Evolutionary conservation across 805 yeast species (phyloP).

Genomic region (Yarrowia sp.): DNA sequence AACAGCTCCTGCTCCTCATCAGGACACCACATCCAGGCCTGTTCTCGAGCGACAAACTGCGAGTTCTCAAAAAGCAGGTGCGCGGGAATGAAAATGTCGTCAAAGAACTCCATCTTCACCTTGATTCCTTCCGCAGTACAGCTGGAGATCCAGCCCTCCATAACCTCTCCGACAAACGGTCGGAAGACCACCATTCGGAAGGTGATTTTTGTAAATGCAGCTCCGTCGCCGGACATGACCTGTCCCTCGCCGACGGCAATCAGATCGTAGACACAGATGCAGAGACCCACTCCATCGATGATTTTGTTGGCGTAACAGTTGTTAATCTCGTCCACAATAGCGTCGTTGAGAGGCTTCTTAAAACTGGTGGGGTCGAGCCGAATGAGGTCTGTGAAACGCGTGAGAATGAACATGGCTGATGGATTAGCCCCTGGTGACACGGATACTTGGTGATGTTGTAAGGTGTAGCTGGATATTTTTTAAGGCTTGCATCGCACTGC

Average conservation of each 20-base stretch:
- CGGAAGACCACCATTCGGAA: constrained; percentile 81
- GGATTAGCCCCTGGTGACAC: background rate
- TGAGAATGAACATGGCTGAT: constrained; percentile 71
- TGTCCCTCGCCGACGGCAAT: constrained; percentile 82
- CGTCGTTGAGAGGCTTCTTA: constrained; percentile 64
- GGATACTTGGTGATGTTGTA: constrained; percentile 28
- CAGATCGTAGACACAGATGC: constrained; percentile 80
- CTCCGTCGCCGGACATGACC: constrained; percentile 92
- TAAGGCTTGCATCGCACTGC: constrained; percentile 24
- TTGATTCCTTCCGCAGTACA: constrained; percentile 86
- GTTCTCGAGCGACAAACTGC: constrained; percentile 64
- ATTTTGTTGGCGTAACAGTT: constrained; percentile 83
- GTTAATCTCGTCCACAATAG: constrained; percentile 77
- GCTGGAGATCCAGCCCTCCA: constrained; percentile 90
- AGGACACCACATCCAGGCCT: constrained; percentile 90
- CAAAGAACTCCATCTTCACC: constrained; percentile 79
- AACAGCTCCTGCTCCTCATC: constrained; percentile 69
- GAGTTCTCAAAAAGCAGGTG: constrained; percentile 76
- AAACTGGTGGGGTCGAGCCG: constrained; percentile 86
- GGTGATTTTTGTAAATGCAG: constrained; percentile 68
- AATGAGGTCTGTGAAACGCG: constrained; percentile 77
- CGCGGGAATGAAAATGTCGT: constrained; percentile 87
- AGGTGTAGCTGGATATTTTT: background rate
- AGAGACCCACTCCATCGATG: constrained; percentile 79
- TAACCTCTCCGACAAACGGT: constrained; percentile 90